Evolutionary conservation across 371 early-diverging fungal species (phyloP).

Genomic region (Mucor ambiguus): DNA sequence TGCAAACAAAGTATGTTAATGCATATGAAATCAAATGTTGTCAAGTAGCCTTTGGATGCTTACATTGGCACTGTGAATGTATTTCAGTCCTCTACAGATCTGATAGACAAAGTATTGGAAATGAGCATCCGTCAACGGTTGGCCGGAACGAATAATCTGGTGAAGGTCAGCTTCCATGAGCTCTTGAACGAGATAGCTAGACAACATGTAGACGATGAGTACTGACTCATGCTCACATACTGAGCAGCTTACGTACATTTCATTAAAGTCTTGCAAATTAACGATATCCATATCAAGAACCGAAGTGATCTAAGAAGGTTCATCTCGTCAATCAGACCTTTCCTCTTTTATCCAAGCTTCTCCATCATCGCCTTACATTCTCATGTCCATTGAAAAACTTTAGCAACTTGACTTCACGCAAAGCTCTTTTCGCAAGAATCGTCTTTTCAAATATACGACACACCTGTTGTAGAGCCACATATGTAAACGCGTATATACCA

Average conservation of each 20-base stretch:
- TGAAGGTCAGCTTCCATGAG: slow-evolving; percentile 99
- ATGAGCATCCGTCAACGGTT: slow-evolving; percentile 95
- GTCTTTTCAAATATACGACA: slow-evolving; percentile 74
- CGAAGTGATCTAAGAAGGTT: slow-evolving; percentile 72
- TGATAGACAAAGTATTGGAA: slow-evolving; percentile 99
- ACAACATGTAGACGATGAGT: not conserved
- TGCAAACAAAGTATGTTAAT: not conserved
- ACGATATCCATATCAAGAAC: slow-evolving; percentile 65
- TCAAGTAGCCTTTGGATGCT: not conserved
- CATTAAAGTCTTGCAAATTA: slow-evolving; percentile 72
- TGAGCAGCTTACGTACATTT: slow-evolving; percentile 61
- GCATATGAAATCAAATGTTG: not conserved
- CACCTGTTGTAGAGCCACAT: slow-evolving; percentile 27
- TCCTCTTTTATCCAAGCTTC: not conserved
- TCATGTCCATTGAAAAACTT: slow-evolving; percentile 90
- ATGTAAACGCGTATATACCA: slow-evolving; percentile 13
- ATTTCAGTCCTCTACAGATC: slow-evolving; percentile 95
- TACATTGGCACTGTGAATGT: slow-evolving; percentile 98
- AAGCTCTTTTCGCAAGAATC: slow-evolving; percentile 83
- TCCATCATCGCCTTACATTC: slow-evolving; percentile 60
- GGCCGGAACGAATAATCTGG: slow-evolving; percentile 96
- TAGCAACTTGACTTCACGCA: slow-evolving; percentile 89
- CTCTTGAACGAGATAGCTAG: slow-evolving; percentile 83
- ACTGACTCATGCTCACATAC: not conserved
- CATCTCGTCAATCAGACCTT: not conserved